Percentiles rank a stretch among this genome's conserved stretches.
Conservation (phyloP, 148 eudicot species). For the Linanthus parryae region DNA sequence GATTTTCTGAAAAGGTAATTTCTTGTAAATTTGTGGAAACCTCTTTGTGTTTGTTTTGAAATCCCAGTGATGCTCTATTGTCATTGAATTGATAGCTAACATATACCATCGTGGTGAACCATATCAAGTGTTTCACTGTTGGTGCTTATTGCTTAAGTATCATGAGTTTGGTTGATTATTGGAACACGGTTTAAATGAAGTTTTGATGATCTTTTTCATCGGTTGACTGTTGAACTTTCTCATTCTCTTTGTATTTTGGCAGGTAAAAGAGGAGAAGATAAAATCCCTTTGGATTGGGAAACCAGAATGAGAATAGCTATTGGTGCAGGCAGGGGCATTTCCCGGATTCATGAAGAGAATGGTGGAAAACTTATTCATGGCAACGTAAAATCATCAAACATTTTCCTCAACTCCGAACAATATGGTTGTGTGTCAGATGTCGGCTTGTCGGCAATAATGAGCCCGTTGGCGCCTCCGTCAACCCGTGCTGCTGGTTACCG, state of each 20-base stretch:
- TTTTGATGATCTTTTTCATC: not conserved
- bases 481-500: slow-evolving; percentile 85
- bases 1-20: no score
- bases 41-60: no score
- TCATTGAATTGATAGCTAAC: not conserved
- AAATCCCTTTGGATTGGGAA: slow-evolving; percentile 77
- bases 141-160: not conserved
- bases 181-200: not conserved
- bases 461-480: slow-evolving; percentile 58
- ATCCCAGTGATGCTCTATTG: not conserved
- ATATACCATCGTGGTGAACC: not conserved
- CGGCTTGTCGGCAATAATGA: slow-evolving; percentile 65
- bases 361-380: slow-evolving; percentile 78
- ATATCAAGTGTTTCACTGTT: not conserved
- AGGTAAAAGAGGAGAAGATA: slow-evolving; percentile 66
- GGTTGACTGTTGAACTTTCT: not conserved
- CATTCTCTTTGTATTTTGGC: slow-evolving; percentile 12
- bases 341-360: slow-evolving; percentile 52
- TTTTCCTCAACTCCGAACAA: slow-evolving; percentile 57
- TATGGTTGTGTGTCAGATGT: slow-evolving; percentile 69
- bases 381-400: slow-evolving; percentile 73
- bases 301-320: slow-evolving; percentile 56
- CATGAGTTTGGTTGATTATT: no score
- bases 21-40: no score
- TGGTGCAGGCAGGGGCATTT: slow-evolving; percentile 79